Evolutionary conservation across 768 basidiomycete species (phyloP), one percentile per base, ranked within the genome.

Genomic region (Lactarius pseudohatsudake): DNA sequence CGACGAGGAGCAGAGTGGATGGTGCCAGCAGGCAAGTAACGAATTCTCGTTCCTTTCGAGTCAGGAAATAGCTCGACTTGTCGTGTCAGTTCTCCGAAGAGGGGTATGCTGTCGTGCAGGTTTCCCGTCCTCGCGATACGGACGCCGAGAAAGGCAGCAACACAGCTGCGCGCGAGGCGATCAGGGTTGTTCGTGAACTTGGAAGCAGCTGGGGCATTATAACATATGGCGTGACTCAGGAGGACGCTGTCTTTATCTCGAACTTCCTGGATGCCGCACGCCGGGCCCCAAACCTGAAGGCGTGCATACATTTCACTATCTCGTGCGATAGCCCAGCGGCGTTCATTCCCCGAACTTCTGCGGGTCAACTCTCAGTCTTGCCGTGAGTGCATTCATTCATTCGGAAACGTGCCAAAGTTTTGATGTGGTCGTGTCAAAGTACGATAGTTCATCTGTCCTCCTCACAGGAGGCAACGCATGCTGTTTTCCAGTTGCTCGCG

Each of bases 291-390:
- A 59, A 70, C 40, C 68, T 76, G 59, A 73, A 66, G 60, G 77
- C 72, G n/a, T 75, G 72, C 62, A 72, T 77, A n/a, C 79, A 80
- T 62, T 80, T 73, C 69, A 76, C 74, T 50, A 79, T 79, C 20
- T 58, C 68, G 5, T 58, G 73, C 7, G 72, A 76, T 16, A 50
- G 63, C n/a, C 69, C 70, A 5, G 67, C 72, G 10, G 73, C 69
- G 18, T 72, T 79, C 36, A 53, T 80, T 30, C 61, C 74, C 38
- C 73, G 71, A 57, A 71, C 74, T 56, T 53, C 38, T 5, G 64
- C 63, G 50, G 73, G 73, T 22, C 69, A 61, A 34, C 34, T 34
- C 34, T 34, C 34, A 47, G 67, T 69, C 61, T 50, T 76, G 20
- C 78, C 76, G 80, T 78, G 57, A 70, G 68, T 64, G 2, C 18